These are phyloP conservation scores for Wallemia hederae DNA, from an alignment of 1,284 basidiomycete genomes.

Conservation along the genomic window DNA sequence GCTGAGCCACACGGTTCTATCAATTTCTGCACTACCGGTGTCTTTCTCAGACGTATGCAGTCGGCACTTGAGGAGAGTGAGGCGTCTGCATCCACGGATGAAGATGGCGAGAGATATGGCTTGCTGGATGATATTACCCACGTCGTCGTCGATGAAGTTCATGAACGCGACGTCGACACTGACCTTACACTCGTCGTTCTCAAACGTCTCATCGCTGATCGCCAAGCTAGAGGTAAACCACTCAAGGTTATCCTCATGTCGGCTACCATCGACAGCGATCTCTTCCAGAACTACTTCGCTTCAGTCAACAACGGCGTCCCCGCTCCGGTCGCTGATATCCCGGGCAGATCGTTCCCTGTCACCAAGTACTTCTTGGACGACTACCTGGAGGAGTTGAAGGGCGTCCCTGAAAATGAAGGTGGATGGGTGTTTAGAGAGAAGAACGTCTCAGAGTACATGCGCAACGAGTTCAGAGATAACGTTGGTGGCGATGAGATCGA, in stretches of 20 bases:
- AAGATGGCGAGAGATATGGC: slow-evolving; percentile 8
- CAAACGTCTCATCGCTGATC: slow-evolving; percentile 51
- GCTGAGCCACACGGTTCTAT: slow-evolving; percentile 54
- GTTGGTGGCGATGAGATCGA: slow-evolving; percentile 35
- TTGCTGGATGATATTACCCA: slow-evolving; percentile 61
- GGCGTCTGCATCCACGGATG: slow-evolving; percentile 9
- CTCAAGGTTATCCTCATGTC: slow-evolving; percentile 84
- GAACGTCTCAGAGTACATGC: slow-evolving; percentile 44
- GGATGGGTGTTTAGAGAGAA: slow-evolving; percentile 48
- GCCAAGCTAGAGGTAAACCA: slow-evolving; percentile 39
- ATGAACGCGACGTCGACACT: slow-evolving; percentile 84
- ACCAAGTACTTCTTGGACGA: slow-evolving; percentile 55
- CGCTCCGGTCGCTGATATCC: slow-evolving; percentile 51
- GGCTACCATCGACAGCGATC: slow-evolving; percentile 66
- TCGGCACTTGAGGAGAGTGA: slow-evolving; percentile 28
- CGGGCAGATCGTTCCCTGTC: slow-evolving; percentile 80
- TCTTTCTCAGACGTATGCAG: slow-evolving; percentile 69
- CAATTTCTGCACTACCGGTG: slow-evolving; percentile 80
- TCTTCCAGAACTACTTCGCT: slow-evolving; percentile 68
- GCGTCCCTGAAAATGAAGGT: slow-evolving; percentile 14
- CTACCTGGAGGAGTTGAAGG: slow-evolving; percentile 28
- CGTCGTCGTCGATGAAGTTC: slow-evolving; percentile 81
- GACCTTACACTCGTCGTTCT: slow-evolving; percentile 73
- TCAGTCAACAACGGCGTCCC: slow-evolving; percentile 27
- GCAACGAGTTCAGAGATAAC: slow-evolving; percentile 31